Base-by-base conservation (phyloP, 176 grass and related monocot genomes). In the Panicum miliaceum region DNA sequence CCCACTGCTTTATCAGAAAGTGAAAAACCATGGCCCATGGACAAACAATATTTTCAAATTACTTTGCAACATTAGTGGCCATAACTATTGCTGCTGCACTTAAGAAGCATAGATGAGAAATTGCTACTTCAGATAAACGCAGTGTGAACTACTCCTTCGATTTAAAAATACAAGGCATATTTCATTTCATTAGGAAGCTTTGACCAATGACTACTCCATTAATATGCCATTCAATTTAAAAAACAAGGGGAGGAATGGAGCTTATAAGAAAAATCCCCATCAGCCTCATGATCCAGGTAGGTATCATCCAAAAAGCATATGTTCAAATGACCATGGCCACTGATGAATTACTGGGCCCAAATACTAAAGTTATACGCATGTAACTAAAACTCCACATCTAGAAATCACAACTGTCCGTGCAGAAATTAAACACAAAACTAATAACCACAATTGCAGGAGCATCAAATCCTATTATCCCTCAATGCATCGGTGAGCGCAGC, bases 41-140 rank as follows among this genome's bases (percentile, higher is more conserved):
- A 54, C 69, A 54, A 71, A 5, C 14, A 71, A 6, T 34, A 65
- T 40, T 45, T 48, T 47, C 80, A 84, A 38, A 74, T 52, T 70
- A 35, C 53, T 76, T 32, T 2, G 12, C 3, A 68, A 29, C 12
- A 84, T 26, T 69, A 35, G 34, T 32, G 37, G 9, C 29, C 76
- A 62, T 23, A 75, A 75, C 29, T 29, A 13, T n/a, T 61, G 22
- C 15, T 75, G 37, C 29, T 81, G 19, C 37, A 75, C 50, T 62
- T 71, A 48, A 57, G 12, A 38, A 88, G 27, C 19, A 69, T 9
- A 67, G 5, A 72, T 45, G 48, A 10, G 7, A 61, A 0, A 14
- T 78, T 64, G 42, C 43, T 72, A 38, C 69, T 35, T 36, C 47
- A 8, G 16, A 52, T 5, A 64, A 62, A 83, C n/a, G 71, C 18